phyloP scores from a whole-genome alignment of 225 moss, liverwort and hornwort genomes.

The Thuidium tamariscinum region DNA sequence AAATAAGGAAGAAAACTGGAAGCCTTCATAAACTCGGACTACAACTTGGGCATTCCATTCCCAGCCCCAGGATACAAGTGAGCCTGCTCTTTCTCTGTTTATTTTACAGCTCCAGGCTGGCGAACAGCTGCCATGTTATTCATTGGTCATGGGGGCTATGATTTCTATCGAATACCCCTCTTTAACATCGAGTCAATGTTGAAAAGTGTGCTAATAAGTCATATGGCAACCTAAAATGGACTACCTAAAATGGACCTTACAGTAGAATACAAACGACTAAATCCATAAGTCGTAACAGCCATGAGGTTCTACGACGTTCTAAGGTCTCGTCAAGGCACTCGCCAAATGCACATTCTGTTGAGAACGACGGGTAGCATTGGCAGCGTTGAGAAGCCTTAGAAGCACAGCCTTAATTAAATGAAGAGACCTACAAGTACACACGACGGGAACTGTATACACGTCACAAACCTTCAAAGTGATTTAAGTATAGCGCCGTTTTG shows the following conservation, averaged over 20 bases:
- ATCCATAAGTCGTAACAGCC: neutral
- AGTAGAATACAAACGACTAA: conserved; percentile 7
- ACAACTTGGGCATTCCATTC: neutral
- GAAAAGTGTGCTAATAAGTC: neutral
- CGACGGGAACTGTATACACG: conserved; percentile 6
- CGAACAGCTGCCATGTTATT: neutral
- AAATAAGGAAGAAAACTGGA: neutral
- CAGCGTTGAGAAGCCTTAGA: neutral
- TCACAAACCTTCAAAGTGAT: neutral
- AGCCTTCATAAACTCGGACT: neutral
- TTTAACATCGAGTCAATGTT: neutral
- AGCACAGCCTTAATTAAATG: neutral
- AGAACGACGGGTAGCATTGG: neutral
- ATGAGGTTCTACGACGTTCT: neutral
- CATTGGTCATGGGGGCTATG: neutral
- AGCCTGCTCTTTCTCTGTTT: neutral
- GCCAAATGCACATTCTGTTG: neutral
- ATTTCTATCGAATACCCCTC: neutral
- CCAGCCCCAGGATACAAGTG: neutral
- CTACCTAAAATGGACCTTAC: neutral
- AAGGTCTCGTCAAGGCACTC: neutral
- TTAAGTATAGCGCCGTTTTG: conserved; percentile 33
- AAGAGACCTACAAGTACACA: conserved; percentile 5
- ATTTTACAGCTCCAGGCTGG: conserved; percentile 1
- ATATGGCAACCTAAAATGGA: neutral